Conservation (phyloP, 2,329 filamentous ascomycete genomes). For the Aspergillus pseudoviridinutans region DNA sequence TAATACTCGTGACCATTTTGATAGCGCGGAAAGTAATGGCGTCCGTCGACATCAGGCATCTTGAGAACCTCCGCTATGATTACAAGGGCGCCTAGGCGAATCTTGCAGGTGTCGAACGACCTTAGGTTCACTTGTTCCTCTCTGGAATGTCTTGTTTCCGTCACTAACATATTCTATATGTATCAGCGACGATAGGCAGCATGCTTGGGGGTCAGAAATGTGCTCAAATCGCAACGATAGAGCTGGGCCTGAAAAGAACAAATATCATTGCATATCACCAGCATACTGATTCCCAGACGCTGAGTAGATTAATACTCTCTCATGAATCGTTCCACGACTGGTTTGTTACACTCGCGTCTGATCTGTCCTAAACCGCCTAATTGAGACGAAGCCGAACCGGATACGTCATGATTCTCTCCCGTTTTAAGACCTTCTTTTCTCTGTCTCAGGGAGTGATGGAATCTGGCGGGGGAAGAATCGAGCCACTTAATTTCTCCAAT, state of each 20-base stretch:
- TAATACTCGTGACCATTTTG: slow-evolving; percentile 28
- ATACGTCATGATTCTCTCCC: background rate
- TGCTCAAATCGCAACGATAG: background rate
- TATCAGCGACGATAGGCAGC: background rate
- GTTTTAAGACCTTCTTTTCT: background rate
- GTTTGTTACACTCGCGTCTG: background rate
- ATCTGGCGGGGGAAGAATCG: slow-evolving; percentile 11
- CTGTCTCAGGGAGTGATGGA: background rate
- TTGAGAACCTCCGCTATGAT: slow-evolving; percentile 38
- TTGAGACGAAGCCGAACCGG: background rate
- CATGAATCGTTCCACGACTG: background rate
- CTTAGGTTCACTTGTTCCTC: background rate
- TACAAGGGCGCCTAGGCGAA: slow-evolving; percentile 38
- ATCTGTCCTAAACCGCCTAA: background rate
- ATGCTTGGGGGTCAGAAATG: background rate
- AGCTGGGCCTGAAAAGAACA: background rate
- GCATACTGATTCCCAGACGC: background rate
- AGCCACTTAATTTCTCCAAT: slow-evolving; percentile 23
- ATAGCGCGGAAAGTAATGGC: slow-evolving; percentile 33
- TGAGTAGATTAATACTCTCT: background rate
- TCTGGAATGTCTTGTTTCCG: background rate
- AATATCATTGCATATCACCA: background rate
- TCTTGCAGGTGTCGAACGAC: background rate
- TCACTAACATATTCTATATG: background rate
- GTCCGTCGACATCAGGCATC: slow-evolving; percentile 36